phyloP scores from a whole-genome alignment of 106 monocot species.

The Dendrobium huoshanense region DNA sequence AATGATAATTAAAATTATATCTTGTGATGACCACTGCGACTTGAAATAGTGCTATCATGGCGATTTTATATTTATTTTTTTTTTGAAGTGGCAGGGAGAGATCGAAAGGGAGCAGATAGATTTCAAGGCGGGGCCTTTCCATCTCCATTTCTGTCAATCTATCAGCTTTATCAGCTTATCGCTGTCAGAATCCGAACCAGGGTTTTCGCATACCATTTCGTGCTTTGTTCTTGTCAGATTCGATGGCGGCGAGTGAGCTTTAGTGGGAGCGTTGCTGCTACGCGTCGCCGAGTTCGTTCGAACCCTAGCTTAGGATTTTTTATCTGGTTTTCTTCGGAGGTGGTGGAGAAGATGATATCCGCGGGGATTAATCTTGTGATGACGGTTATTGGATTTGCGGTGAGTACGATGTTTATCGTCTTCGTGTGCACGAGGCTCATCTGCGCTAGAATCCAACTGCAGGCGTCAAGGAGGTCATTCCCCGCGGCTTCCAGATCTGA shows the following conservation, averaged over 20 bases:
- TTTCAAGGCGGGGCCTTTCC: too few relatives aligned
- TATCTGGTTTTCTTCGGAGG: neutral
- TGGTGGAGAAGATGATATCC: slow-evolving; percentile 21
- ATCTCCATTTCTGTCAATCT: neutral
- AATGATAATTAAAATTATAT: too few relatives aligned
- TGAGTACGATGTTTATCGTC: slow-evolving; percentile 74
- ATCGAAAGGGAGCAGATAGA: neutral
- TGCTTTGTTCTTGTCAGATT: neutral
- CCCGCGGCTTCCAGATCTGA: slow-evolving; percentile 41
- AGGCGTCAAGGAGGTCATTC: slow-evolving; percentile 33
- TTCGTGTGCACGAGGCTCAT: slow-evolving; percentile 72
- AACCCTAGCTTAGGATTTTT: neutral
- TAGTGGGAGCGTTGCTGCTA: neutral
- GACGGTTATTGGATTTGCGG: slow-evolving; percentile 70
- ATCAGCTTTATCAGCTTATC: neutral
- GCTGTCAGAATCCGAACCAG: neutral
- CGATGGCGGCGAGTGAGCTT: slow-evolving; percentile 2
- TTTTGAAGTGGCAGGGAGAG: neutral
- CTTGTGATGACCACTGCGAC: too few relatives aligned
- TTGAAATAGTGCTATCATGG: neutral
- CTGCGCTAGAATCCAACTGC: slow-evolving; percentile 58
- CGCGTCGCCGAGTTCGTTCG: neutral
- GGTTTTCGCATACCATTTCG: neutral
- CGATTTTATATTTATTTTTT: neutral
- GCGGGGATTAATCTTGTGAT: slow-evolving; percentile 58